A percentile compares a stretch with the other conserved stretches of the same genome.
Conservation (phyloP, 1,284 basidiomycete species). For the Ustilago loliicola region DNA sequence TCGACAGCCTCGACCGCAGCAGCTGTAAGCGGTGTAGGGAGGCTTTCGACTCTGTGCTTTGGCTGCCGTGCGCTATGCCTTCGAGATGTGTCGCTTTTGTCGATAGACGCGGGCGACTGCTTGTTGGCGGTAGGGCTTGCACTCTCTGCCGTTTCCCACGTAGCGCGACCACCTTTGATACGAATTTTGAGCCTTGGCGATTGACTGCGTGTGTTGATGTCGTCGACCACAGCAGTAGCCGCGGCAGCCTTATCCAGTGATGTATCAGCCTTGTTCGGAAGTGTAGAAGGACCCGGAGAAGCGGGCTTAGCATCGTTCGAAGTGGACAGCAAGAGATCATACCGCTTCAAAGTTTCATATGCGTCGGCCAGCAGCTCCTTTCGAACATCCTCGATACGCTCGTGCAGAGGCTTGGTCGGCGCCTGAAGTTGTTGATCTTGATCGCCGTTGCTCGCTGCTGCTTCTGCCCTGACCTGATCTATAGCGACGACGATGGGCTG, state of each 20-base stretch:
- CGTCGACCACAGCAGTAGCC: neutral
- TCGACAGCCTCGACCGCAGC: constrained; percentile 32
- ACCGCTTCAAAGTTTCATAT: constrained; percentile 50
- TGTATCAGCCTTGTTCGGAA: constrained; percentile 13
- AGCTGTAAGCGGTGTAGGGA: constrained; percentile 32
- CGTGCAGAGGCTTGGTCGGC: constrained; percentile 18
- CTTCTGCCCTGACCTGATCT: constrained; percentile 42
- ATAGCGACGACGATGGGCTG: constrained; percentile 54
- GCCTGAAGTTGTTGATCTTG: neutral
- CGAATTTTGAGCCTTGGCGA: constrained; percentile 48
- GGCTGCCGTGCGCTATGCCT: constrained; percentile 37
- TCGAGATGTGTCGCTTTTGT: constrained; percentile 8
- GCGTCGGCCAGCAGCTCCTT: constrained; percentile 58
- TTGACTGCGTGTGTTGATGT: constrained; percentile 21
- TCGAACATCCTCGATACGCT: constrained; percentile 50
- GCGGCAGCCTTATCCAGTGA: neutral
- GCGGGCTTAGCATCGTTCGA: constrained; percentile 20
- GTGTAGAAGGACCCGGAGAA: constrained; percentile 21
- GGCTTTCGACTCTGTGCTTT: constrained; percentile 38
- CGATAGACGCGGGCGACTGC: neutral
- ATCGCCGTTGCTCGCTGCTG: neutral
- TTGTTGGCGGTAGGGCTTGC: constrained; percentile 21
- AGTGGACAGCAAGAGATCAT: constrained; percentile 51
- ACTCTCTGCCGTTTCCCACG: constrained; percentile 34
- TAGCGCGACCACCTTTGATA: constrained; percentile 36